Evolutionary conservation across 257 asterid species (phyloP).

Genomic region (Capsicum baccatum): DNA sequence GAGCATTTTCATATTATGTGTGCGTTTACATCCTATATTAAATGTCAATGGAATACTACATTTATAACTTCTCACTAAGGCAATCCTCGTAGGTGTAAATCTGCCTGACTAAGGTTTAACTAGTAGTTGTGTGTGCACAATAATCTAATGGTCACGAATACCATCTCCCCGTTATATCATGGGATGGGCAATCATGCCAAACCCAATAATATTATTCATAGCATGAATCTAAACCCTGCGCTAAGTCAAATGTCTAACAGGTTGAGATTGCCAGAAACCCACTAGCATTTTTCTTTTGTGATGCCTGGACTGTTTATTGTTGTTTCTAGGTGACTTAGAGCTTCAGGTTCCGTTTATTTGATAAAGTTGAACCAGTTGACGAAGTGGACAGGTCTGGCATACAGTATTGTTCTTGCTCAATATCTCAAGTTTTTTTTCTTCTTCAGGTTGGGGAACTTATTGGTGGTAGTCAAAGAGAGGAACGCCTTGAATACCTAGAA

Average conservation of each 20-base stretch:
- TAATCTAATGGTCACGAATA: not conserved
- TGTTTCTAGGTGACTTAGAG: not conserved
- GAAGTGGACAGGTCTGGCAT: not conserved
- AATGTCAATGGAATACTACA: no score
- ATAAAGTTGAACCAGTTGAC: conserved; percentile 1
- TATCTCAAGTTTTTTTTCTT: conserved; percentile 28
- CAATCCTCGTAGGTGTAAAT: no score
- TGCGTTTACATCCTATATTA: no score
- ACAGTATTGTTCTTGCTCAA: conserved; percentile 1
- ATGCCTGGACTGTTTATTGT: not conserved
- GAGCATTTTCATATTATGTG: no score
- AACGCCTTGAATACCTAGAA: conserved; percentile 83
- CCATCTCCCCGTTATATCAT: not conserved
- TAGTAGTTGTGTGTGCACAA: no score
- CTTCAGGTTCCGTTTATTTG: not conserved
- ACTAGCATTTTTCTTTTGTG: not conserved
- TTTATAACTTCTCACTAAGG: no score
- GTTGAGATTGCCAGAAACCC: conserved; percentile 5
- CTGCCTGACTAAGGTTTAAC: no score
- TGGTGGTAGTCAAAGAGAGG: conserved; percentile 99
- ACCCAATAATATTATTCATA: not conserved
- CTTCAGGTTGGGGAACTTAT: conserved; percentile 91
- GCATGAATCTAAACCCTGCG: not conserved
- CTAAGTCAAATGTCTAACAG: not conserved
- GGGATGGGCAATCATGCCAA: no score